phyloP scores from a whole-genome alignment of 2,329 filamentous ascomycete species.

The Microcyclosporella mali region DNA sequence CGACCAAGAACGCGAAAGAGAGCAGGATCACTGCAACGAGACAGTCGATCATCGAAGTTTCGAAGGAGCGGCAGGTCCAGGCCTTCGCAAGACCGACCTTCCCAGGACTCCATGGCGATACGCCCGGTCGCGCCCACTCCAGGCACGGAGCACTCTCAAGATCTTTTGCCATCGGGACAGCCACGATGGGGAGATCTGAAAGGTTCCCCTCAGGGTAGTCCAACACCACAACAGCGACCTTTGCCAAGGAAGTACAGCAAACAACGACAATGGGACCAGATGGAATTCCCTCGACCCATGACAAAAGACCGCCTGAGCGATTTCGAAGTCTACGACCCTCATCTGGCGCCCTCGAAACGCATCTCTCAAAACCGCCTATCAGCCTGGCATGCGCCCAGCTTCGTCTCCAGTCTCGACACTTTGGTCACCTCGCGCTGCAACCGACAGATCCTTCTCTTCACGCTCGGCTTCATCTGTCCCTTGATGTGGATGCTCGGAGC shows the following conservation, averaged over 20 bases:
- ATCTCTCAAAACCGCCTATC: slow-evolving; percentile 21
- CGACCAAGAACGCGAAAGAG: slow-evolving; percentile 27
- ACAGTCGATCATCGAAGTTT: slow-evolving; percentile 16
- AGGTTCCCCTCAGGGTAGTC: slow-evolving; percentile 11
- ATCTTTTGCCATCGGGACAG: slow-evolving; percentile 26
- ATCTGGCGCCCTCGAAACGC: slow-evolving; percentile 25
- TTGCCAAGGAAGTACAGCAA: slow-evolving; percentile 27
- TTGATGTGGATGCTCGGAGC: slow-evolving; percentile 33
- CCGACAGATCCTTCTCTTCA: slow-evolving; percentile 33
- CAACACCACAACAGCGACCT: slow-evolving; percentile 9
- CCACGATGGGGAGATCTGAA: slow-evolving; percentile 27
- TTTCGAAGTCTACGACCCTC: slow-evolving; percentile 22
- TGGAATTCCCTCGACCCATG: slow-evolving; percentile 30
- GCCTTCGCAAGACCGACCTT: slow-evolving; percentile 7
- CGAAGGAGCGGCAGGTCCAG: slow-evolving; percentile 16
- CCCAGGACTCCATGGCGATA: slow-evolving; percentile 23
- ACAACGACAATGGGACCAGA: slow-evolving; percentile 28
- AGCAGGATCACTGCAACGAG: slow-evolving; percentile 8
- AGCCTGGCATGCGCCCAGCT: slow-evolving; percentile 30
- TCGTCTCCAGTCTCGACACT: slow-evolving; percentile 31
- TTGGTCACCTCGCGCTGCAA: slow-evolving; percentile 29
- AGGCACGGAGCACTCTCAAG: slow-evolving; percentile 9
- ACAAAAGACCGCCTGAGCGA: slow-evolving; percentile 28
- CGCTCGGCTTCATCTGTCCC: slow-evolving; percentile 32
- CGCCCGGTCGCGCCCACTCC: slow-evolving; percentile 13